Base-by-base conservation (phyloP, 192 early-diverging fungal species). In the Podila horticola region DNA sequence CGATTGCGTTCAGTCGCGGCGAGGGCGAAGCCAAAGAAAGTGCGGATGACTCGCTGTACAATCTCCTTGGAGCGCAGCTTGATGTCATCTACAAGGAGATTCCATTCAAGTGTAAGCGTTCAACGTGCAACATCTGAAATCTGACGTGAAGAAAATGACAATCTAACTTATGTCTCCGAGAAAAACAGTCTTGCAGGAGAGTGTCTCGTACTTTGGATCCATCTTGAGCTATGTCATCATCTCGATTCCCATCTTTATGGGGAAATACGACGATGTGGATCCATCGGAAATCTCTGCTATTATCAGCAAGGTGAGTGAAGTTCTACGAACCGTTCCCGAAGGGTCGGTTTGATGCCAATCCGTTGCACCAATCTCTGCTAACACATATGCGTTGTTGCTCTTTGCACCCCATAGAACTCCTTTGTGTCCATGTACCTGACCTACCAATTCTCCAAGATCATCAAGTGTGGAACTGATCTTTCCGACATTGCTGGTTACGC, bases 361-460 rank as follows among this genome's bases (percentile, higher is more conserved):
- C n/a, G n/a, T n/a, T n/a, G n/a, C n/a, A n/a, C n/a, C n/a, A n/a
- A 19, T 69, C 24, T 22, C 29, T n/a, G 20, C 22, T 26, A 61
- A 61, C 55, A 34, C 24, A n/a, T 26, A 22, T 50, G 34, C 29
- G 5, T 9, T 50, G 29, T 30, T 36, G 71, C 24, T 64, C 20
- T 31, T 58, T 57, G 57, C 17, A 36, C 2, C 9, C 68, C 19
- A 29, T 55, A 89, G 84, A 93, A 91, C 50, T 86, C 94, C 1
- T 97, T 96, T 79, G 85, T 96, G 29, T 93, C 93, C 33, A 86
- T 97, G 83, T 97, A 96, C 59, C 84, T 97, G 29, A 92, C 94
- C 22, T 95, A 87, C 75, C 90, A 86, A 31, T 96, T 96, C 74
- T 90, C 91, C 0, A 66, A 74, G 8, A 85, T 96, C 29, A 92